These are phyloP conservation scores for Venturia aucupariae DNA, from an alignment of 2,329 filamentous ascomycete genomes.

Conservation along the genomic window DNA sequence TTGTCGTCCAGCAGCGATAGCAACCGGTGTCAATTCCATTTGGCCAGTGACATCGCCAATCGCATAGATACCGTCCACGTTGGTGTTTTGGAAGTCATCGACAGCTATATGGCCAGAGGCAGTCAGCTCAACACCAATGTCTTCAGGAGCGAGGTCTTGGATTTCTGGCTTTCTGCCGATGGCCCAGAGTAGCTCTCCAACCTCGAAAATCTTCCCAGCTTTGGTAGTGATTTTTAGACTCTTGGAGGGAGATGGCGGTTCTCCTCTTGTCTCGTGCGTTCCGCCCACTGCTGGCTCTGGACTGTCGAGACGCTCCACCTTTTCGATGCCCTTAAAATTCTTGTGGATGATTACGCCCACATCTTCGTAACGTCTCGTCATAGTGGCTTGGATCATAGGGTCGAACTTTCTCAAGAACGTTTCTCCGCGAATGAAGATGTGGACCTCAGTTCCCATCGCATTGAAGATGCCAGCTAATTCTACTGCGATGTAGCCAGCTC, in stretches of 20 bases:
- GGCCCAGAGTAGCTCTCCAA: slow-evolving; percentile 44
- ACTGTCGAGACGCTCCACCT: slow-evolving; percentile 34
- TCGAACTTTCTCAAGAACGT: slow-evolving; percentile 43
- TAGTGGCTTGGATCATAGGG: slow-evolving; percentile 43
- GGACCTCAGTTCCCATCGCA: slow-evolving; percentile 40
- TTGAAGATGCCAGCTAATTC: slow-evolving; percentile 43
- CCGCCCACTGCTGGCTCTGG: slow-evolving; percentile 20
- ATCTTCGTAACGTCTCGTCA: slow-evolving; percentile 43
- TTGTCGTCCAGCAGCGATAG: slow-evolving; percentile 42
- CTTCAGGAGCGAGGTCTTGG: slow-evolving; percentile 32
- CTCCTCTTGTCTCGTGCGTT: slow-evolving; percentile 16
- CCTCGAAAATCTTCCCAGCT: slow-evolving; percentile 35
- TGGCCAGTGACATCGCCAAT: slow-evolving; percentile 44
- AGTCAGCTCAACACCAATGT: slow-evolving; percentile 33
- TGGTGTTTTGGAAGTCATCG: slow-evolving; percentile 44
- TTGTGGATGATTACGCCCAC: slow-evolving; percentile 40
- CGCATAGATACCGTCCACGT: slow-evolving; percentile 38
- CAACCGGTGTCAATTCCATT: slow-evolving; percentile 43
- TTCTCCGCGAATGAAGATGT: slow-evolving; percentile 42
- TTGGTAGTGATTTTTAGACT: slow-evolving; percentile 35
- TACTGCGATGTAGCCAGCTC: slow-evolving; percentile 43
- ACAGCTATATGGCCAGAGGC: slow-evolving; percentile 34
- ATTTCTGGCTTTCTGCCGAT: slow-evolving; percentile 39
- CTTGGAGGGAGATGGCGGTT: slow-evolving; percentile 22
- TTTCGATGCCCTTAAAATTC: slow-evolving; percentile 37